A percentile compares a stretch with the other conserved stretches of the same genome.
These are phyloP conservation scores for Termitomyces eurrhizus DNA, from an alignment of 768 basidiomycete species.

Conservation along the genomic window DNA sequence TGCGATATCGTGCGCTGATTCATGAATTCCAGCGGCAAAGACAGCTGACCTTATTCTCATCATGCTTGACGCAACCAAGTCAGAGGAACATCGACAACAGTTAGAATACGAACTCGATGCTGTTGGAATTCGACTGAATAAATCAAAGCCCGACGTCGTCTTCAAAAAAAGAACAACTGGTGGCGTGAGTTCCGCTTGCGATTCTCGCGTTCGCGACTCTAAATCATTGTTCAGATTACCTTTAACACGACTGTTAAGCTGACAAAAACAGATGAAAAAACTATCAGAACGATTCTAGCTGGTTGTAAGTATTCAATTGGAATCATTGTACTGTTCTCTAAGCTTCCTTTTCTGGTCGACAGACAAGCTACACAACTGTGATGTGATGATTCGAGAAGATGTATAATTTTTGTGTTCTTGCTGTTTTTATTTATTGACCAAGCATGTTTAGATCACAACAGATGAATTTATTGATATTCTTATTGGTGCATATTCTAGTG, in stretches of 20 bases:
- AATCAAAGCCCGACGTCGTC: conserved; percentile 85
- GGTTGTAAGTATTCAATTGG: conserved; percentile 53
- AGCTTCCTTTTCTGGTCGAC: not conserved
- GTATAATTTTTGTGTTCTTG: conserved; percentile 33
- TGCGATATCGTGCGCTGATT: not conserved
- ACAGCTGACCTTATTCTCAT: conserved; percentile 92
- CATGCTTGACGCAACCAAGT: conserved; percentile 92
- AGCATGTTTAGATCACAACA: conserved; percentile 67
- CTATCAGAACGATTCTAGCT: conserved; percentile 88
- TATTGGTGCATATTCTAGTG: conserved; percentile 52
- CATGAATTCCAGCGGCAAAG: conserved; percentile 54
- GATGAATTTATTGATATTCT: conserved; percentile 99
- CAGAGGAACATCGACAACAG: conserved; percentile 83
- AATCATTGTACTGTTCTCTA: not conserved
- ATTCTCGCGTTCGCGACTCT: conserved; percentile 6
- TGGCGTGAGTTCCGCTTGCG: conserved; percentile 53
- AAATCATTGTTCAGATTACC: conserved; percentile 56
- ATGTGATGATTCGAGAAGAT: conserved; percentile 98
- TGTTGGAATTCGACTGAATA: conserved; percentile 94
- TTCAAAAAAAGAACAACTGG: conserved; percentile 93
- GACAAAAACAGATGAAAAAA: conserved; percentile 93
- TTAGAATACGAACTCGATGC: conserved; percentile 94
- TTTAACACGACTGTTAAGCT: conserved; percentile 91
- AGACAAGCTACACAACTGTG: conserved; percentile 93
- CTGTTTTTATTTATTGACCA: not conserved